A percentile compares a stretch with the other conserved stretches of the same genome.
These are phyloP conservation scores for Przewalskia tangutica DNA, from an alignment of 257 asterid genomes.

Conservation along the genomic window DNA sequence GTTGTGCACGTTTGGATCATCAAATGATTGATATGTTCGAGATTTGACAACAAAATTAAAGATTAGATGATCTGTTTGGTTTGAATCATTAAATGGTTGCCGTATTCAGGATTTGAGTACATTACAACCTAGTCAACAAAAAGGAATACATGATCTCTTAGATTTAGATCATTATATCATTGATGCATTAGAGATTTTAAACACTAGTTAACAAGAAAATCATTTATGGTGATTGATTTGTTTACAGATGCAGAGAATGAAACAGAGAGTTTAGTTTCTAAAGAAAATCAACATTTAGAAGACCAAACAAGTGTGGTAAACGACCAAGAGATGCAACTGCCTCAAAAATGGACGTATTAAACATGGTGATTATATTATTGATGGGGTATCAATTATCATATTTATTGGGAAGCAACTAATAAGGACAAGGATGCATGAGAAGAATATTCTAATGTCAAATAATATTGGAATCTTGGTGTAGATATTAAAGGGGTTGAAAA, in stretches of 20 bases:
- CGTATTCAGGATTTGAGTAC: not conserved
- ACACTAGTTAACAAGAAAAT: not conserved
- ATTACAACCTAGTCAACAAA: not conserved
- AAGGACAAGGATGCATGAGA: not conserved
- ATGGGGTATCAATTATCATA: not conserved
- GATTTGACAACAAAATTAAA: not conserved
- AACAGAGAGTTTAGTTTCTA: conserved; percentile 5
- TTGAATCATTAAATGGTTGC: not conserved
- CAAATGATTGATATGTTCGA: not conserved
- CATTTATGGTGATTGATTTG: not conserved
- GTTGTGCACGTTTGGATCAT: not conserved
- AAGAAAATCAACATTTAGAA: conserved; percentile 9
- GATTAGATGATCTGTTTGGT: not conserved
- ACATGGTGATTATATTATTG: not conserved
- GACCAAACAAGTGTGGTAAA: not conserved
- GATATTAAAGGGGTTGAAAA: not conserved
- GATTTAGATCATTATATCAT: not conserved
- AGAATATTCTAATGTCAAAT: not conserved
- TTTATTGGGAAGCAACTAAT: not conserved
- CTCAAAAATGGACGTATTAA: conserved; percentile 35
- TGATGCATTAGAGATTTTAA: not conserved
- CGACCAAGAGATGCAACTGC: conserved; percentile 20
- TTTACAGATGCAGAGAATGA: conserved; percentile 14
- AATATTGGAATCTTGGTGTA: not conserved
- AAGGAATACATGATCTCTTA: not conserved